Conservation (phyloP, 202 grass and related monocot genomes). For the Digitaria exilis region DNA sequence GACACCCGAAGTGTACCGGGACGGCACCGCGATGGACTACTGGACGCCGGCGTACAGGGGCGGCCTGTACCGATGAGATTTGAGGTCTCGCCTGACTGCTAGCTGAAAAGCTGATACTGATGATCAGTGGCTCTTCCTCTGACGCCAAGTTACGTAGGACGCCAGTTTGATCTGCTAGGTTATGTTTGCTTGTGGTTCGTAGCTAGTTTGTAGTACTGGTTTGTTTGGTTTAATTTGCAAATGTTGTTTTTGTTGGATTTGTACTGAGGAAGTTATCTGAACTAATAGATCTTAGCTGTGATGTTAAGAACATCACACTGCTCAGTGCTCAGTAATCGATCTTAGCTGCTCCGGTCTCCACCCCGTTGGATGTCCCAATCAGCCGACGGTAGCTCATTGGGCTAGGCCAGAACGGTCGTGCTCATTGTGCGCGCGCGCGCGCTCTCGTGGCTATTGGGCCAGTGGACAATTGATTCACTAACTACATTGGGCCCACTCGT, state of each 20-base stretch:
- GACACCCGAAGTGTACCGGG: constrained; percentile 66
- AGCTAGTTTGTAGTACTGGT: neutral
- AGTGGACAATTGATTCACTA: no score
- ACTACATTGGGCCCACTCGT: no score
- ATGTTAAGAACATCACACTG: no score
- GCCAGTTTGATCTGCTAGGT: neutral
- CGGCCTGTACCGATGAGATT: constrained; percentile 76
- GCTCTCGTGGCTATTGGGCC: no score
- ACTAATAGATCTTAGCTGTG: neutral
- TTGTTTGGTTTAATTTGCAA: neutral
- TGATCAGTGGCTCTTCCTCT: neutral
- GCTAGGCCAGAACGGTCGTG: no score
- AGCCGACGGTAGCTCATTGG: no score
- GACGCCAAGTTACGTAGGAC: neutral
- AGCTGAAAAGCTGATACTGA: neutral
- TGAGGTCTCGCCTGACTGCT: neutral
- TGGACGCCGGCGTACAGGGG: constrained; percentile 78
- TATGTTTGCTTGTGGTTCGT: neutral
- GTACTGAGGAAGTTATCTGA: neutral
- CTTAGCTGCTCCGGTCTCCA: no score
- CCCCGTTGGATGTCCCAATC: no score
- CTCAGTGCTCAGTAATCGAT: no score
- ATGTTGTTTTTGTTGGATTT: constrained; percentile 2
- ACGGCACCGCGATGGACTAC: constrained; percentile 73
- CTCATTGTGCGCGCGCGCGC: no score